Percentiles rank a stretch among this genome's conserved stretches.
Conservation (phyloP, 805 yeast species). For the Isabelozyma heimii region DNA sequence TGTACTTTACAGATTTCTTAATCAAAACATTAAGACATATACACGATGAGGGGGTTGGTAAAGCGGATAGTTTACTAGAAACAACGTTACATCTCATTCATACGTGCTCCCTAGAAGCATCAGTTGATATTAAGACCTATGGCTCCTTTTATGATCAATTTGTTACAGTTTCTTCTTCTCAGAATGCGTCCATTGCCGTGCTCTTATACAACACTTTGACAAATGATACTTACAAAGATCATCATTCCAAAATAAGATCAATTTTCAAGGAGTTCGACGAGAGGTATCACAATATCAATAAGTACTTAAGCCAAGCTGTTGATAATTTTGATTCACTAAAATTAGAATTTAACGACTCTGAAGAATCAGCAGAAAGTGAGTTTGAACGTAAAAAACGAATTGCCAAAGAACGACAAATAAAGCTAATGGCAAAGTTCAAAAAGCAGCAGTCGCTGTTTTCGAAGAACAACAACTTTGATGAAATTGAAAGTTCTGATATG, state of each 20-base stretch:
- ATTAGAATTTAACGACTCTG: slow-evolving; percentile 13
- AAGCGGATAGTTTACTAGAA: slow-evolving; percentile 56
- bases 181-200: slow-evolving; percentile 35
- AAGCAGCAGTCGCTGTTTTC: slow-evolving; percentile 78
- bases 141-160: slow-evolving; percentile 30
- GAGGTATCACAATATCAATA: slow-evolving; percentile 18
- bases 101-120: slow-evolving; percentile 40
- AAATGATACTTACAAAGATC: slow-evolving; percentile 37
- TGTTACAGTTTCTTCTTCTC: slow-evolving; percentile 28
- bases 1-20: slow-evolving; percentile 52
- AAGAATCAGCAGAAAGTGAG: slow-evolving; percentile 28
- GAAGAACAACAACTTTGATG: slow-evolving; percentile 42
- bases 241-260: slow-evolving; percentile 56
- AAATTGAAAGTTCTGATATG: slow-evolving; percentile 33
- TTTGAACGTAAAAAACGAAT: slow-evolving; percentile 59
- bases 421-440: slow-evolving; percentile 73
- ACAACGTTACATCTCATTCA: slow-evolving; percentile 68
- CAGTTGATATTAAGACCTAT: slow-evolving; percentile 22
- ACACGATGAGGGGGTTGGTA: slow-evolving; percentile 30
- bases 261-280: slow-evolving; percentile 40
- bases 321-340: slow-evolving; percentile 20
- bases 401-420: slow-evolving; percentile 69
- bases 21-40: slow-evolving; percentile 47
- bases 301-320: slow-evolving; percentile 15
- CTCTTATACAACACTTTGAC: slow-evolving; percentile 37